These are phyloP conservation scores for Periglandula ipomoeae DNA, from an alignment of 2,329 filamentous ascomycete genomes.

Conservation along the genomic window DNA sequence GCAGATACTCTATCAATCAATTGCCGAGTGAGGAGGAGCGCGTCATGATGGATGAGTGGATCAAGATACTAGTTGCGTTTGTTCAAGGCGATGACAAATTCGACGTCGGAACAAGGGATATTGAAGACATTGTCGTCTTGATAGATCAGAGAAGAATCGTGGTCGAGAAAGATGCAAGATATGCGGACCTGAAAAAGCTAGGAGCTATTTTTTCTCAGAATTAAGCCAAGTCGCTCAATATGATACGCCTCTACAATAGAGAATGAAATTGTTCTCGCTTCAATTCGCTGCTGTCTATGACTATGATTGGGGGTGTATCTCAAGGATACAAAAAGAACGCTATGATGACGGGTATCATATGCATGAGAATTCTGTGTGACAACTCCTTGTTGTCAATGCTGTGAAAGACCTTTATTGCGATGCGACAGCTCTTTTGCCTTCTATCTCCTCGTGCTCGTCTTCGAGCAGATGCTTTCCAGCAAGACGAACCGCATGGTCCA, in stretches of 20 bases:
- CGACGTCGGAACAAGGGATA: slow-evolving; percentile 22
- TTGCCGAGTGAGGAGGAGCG: slow-evolving; percentile 25
- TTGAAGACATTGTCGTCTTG: slow-evolving; percentile 26
- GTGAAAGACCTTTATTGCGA: background rate
- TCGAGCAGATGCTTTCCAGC: slow-evolving; percentile 23
- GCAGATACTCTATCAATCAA: slow-evolving; percentile 28
- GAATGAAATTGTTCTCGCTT: no score
- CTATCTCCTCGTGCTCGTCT: slow-evolving; percentile 19
- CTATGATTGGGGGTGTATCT: no score
- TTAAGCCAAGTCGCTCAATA: background rate
- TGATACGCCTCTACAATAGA: background rate
- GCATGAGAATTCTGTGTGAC: no score
- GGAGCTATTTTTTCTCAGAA: slow-evolving; percentile 16
- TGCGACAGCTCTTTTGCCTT: background rate
- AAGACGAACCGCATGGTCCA: slow-evolving; percentile 44
- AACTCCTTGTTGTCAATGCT: no score
- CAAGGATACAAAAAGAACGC: background rate
- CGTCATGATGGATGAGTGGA: slow-evolving; percentile 28
- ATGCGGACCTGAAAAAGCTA: slow-evolving; percentile 21
- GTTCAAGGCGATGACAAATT: slow-evolving; percentile 22
- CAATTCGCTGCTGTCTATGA: no score
- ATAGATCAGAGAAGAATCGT: slow-evolving; percentile 24
- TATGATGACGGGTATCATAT: no score
- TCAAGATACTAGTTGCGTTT: slow-evolving; percentile 27
- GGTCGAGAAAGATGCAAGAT: slow-evolving; percentile 24